These are phyloP conservation scores for Alternaria triticimaculans DNA, from an alignment of 2,329 filamentous ascomycete genomes.

Conservation along the genomic window DNA sequence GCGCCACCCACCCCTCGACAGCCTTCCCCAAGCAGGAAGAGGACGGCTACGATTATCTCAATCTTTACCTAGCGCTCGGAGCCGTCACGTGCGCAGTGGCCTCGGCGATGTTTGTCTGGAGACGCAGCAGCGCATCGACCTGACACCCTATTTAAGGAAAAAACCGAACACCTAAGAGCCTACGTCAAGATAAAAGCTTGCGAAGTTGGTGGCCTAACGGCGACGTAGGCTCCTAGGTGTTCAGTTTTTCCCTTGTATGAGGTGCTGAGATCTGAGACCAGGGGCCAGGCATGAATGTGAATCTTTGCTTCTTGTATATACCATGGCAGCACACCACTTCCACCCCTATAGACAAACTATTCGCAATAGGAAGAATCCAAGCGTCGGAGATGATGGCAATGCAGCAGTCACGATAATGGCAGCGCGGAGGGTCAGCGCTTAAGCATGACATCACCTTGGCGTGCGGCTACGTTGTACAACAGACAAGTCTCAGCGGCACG, in stretches of 20 bases:
- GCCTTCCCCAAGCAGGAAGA: slow-evolving; percentile 91
- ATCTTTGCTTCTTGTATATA: slow-evolving; percentile 3
- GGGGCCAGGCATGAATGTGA: neutral
- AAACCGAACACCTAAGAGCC: too few relatives aligned
- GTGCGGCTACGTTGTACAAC: slow-evolving; percentile 4
- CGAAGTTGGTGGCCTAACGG: too few relatives aligned
- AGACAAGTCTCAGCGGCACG: slow-evolving; percentile 3
- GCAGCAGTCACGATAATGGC: neutral
- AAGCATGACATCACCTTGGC: slow-evolving; percentile 17
- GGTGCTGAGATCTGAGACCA: neutral
- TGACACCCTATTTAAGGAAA: neutral
- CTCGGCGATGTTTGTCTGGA: slow-evolving; percentile 67
- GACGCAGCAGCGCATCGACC: slow-evolving; percentile 46
- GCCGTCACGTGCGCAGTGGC: slow-evolving; percentile 68
- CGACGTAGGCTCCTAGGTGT: too few relatives aligned
- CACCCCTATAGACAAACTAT: neutral
- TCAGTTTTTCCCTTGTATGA: too few relatives aligned
- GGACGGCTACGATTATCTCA: slow-evolving; percentile 77
- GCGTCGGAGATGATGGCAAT: neutral
- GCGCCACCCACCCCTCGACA: slow-evolving; percentile 85
- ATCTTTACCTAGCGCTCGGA: slow-evolving; percentile 83
- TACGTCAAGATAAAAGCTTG: too few relatives aligned
- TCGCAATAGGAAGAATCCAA: neutral
- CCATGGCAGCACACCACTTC: neutral
- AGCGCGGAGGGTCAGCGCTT: slow-evolving; percentile 5